Percentiles rank a stretch among this genome's conserved stretches.
These are phyloP conservation scores for Porphyridium purpureum DNA, from an alignment of 23 red algal genomes.

Conservation along the genomic window DNA sequence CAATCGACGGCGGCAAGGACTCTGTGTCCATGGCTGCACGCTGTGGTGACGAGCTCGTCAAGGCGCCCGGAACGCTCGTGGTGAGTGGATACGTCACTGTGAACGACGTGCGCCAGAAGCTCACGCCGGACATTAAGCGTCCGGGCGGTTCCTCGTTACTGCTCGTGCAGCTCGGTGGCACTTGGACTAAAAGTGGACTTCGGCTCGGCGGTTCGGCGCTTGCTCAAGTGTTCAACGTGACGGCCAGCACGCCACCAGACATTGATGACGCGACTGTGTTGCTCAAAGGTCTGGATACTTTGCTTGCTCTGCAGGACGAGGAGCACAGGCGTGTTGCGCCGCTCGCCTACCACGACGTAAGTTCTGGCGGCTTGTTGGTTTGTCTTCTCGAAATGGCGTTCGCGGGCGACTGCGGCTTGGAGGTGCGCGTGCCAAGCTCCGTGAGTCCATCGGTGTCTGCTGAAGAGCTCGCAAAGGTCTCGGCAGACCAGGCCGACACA, in stretches of 20 bases:
- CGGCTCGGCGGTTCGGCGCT: conserved; percentile 73
- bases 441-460: conserved; percentile 9
- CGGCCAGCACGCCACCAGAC: conserved; percentile 58
- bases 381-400: conserved; percentile 87
- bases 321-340: no score
- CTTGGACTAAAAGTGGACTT: conserved; percentile 17
- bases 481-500: background rate
- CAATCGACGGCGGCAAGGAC: conserved; percentile 98
- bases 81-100: conserved; percentile 74
- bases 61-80: conserved; percentile 86
- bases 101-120: conserved; percentile 28
- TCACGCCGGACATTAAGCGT: conserved; percentile 73
- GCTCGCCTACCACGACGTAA: conserved; percentile 88
- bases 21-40: conserved; percentile 86
- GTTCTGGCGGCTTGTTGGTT: conserved; percentile 71
- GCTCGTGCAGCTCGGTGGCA: conserved; percentile 34
- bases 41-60: conserved; percentile 57
- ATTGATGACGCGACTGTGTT: conserved; percentile 50
- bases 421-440: conserved; percentile 39
- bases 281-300: no score
- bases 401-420: conserved; percentile 90
- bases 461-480: conserved; percentile 2
- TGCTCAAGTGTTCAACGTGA: conserved; percentile 61
- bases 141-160: conserved; percentile 43
- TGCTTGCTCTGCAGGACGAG: conserved; percentile 34